Conservation (phyloP, 1,139 yeast genomes). For the Zhuliangozyma blackwelliae region DNA sequence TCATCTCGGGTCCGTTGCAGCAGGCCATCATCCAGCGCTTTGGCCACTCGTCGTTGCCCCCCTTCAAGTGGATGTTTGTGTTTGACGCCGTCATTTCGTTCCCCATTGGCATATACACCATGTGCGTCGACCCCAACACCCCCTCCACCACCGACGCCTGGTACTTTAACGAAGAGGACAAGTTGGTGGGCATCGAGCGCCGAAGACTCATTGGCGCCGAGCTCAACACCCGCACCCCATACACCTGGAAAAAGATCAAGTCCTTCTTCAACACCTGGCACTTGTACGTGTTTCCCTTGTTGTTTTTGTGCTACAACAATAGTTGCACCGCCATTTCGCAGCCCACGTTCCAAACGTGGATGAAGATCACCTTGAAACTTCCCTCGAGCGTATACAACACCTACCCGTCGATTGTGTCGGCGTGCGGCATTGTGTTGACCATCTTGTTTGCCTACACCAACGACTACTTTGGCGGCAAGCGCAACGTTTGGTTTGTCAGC, state of each 20-base stretch:
- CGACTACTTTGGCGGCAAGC: conserved; percentile 41
- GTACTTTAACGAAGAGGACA: conserved; percentile 31
- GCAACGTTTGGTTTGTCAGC: conserved; percentile 33
- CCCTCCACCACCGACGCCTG: conserved; percentile 37
- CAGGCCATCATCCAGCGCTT: conserved; percentile 27
- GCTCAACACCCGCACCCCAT: conserved; percentile 39
- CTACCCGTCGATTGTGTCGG: conserved; percentile 46
- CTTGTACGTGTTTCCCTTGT: conserved; percentile 41
- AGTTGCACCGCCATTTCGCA: conserved; percentile 38
- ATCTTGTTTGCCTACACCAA: conserved; percentile 36
- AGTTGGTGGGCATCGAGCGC: conserved; percentile 33
- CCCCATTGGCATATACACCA: conserved; percentile 33
- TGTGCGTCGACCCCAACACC: conserved; percentile 35
- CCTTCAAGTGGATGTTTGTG: conserved; percentile 38
- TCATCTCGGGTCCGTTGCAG: conserved; percentile 36
- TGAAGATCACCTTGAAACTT: conserved; percentile 39
- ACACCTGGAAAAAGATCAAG: conserved; percentile 37
- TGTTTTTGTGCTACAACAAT: conserved; percentile 50
- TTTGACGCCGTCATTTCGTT: conserved; percentile 35
- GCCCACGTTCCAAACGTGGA: conserved; percentile 53
- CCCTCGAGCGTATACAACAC: conserved; percentile 41
- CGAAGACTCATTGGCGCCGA: conserved; percentile 45
- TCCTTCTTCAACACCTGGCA: conserved; percentile 48
- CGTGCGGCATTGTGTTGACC: conserved; percentile 40
- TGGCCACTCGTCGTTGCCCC: conserved; percentile 23